Percentiles rank a stretch among this genome's conserved stretches.
phyloP scores from a whole-genome alignment of 306 rosid genomes.

The Herpetospermum pedunculosum region DNA sequence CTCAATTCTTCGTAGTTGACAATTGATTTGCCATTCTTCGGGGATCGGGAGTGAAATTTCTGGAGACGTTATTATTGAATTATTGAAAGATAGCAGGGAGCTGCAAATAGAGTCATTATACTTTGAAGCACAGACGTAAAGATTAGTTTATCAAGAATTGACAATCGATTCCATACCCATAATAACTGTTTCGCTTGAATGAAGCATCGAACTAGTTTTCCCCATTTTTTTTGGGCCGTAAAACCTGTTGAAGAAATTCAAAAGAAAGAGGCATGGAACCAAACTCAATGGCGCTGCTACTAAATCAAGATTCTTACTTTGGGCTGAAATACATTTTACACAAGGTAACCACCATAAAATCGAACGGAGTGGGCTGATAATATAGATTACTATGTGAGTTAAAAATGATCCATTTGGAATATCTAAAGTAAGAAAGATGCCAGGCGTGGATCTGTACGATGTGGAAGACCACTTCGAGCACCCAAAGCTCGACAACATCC shows the following conservation, averaged over 20 bases:
- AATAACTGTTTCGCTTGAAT: slow-evolving; percentile 2
- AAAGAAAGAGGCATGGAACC: background rate
- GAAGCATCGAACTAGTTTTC: background rate
- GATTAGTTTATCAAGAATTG: background rate
- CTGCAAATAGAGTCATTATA: background rate
- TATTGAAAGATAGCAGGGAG: too few species aligned
- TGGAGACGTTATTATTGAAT: too few species aligned
- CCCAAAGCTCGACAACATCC: slow-evolving; percentile 77
- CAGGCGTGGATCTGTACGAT: slow-evolving; percentile 50
- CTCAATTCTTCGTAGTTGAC: too few species aligned
- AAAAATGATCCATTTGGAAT: background rate
- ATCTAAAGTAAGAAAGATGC: slow-evolving; percentile 32
- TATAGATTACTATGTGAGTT: background rate
- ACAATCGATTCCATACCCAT: background rate
- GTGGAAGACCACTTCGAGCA: slow-evolving; percentile 78
- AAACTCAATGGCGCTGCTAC: background rate
- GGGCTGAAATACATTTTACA: background rate
- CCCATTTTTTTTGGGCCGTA: background rate
- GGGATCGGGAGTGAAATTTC: too few species aligned
- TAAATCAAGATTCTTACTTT: background rate
- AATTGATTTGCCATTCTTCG: too few species aligned
- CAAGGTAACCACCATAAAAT: background rate
- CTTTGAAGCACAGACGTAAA: background rate
- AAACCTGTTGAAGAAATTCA: slow-evolving; percentile 1
- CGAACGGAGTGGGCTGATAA: background rate